Evolutionary conservation across 139 green algal species (phyloP).

Genomic region (Ostreobium quekettii): DNA sequence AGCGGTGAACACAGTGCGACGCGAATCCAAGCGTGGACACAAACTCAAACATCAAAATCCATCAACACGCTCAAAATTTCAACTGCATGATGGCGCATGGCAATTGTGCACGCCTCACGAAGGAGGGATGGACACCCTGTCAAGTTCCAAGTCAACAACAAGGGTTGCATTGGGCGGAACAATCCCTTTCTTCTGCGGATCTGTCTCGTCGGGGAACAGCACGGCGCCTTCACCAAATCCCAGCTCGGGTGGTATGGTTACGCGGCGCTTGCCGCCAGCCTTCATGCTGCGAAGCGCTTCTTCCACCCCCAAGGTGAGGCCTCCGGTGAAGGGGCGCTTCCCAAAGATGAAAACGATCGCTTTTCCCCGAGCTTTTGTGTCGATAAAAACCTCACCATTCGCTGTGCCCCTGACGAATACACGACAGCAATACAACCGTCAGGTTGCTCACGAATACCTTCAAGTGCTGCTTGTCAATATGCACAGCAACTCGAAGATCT

Average conservation of each 20-base stretch:
- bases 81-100: no score
- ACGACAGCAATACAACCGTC: neutral
- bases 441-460: no score
- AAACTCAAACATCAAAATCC: no score
- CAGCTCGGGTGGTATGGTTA: conserved; percentile 55
- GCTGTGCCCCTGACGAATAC: conserved; percentile 20
- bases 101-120: no score
- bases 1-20: no score
- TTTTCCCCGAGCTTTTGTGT: conserved; percentile 57
- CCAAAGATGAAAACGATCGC: conserved; percentile 73
- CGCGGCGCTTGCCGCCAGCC: conserved; percentile 52
- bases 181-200: conserved; percentile 60
- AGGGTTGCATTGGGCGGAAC: conserved; percentile 54
- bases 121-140: conserved; percentile 16
- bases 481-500: no score
- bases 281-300: conserved; percentile 64
- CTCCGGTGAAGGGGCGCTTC: conserved; percentile 58
- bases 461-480: no score
- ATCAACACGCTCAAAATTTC: no score
- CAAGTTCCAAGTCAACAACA: conserved; percentile 63
- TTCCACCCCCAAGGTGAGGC: conserved; percentile 61
- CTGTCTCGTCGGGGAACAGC: conserved; percentile 62
- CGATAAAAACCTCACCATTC: conserved; percentile 56
- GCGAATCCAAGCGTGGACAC: no score
- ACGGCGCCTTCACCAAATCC: conserved; percentile 68